A percentile compares a stretch with the other conserved stretches of the same genome.
phyloP scores from a whole-genome alignment of 306 rosid species.

The Sechiopsis laciniata region DNA sequence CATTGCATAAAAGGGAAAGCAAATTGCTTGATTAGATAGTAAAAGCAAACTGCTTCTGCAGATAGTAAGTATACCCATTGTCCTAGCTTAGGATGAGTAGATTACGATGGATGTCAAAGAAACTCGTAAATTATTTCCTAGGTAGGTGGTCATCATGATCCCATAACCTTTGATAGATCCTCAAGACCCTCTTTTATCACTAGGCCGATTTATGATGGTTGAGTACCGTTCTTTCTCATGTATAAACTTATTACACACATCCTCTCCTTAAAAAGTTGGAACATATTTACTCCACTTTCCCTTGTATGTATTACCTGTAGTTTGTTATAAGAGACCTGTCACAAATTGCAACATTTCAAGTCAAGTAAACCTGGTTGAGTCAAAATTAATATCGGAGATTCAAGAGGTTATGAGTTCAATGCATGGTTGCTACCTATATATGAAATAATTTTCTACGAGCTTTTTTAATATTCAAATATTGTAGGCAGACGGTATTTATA shows the following conservation, averaged over 20 bases:
- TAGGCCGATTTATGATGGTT: too few relatives aligned
- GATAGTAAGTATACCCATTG: neutral
- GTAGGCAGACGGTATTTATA: too few relatives aligned
- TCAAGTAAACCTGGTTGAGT: too few relatives aligned
- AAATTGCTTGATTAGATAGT: conserved; percentile 6
- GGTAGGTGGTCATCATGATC: too few relatives aligned
- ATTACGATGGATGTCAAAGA: neutral
- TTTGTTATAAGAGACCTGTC: neutral
- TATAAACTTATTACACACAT: conserved; percentile 3
- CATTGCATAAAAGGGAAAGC: neutral
- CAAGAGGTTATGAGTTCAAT: too few relatives aligned
- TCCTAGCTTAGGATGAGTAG: conserved; percentile 6
- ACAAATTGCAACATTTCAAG: neutral
- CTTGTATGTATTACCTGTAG: neutral
- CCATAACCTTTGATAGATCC: too few relatives aligned
- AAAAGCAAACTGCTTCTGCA: conserved; percentile 14
- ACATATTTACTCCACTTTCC: neutral
- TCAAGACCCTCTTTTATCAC: too few relatives aligned
- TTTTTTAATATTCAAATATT: too few relatives aligned
- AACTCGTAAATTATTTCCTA: too few relatives aligned
- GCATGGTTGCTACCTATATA: too few relatives aligned
- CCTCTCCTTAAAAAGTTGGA: conserved; percentile 7
- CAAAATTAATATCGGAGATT: too few relatives aligned
- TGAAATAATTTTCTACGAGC: too few relatives aligned
- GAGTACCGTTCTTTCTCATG: neutral